phyloP scores from a whole-genome alignment of 352 stramenopile genomes.

The Halophytophthora polymorphica region DNA sequence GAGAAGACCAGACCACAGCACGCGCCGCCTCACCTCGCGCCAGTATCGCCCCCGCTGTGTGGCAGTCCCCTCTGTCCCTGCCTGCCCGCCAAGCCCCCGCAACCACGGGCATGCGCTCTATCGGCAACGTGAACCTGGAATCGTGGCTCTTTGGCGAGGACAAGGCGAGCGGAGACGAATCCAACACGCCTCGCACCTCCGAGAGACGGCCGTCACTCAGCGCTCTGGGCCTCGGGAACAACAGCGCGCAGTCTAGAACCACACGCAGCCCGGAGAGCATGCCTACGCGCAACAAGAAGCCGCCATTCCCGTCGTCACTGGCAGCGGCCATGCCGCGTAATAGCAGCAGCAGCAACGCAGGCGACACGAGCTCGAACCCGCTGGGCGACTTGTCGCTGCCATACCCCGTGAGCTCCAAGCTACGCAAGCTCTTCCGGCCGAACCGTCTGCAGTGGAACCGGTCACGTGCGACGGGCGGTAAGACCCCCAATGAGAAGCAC shows the following conservation, averaged over 20 bases:
- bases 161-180: constrained; percentile 20
- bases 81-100: background rate
- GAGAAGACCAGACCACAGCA: background rate
- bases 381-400: constrained; percentile 31
- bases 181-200: background rate
- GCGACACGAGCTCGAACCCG: constrained; percentile 1
- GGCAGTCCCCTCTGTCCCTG: background rate
- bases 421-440: constrained; percentile 71
- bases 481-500: constrained; percentile 33
- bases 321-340: too few relatives aligned
- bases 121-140: constrained; percentile 66
- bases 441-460: constrained; percentile 63
- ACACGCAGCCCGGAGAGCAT: too few relatives aligned
- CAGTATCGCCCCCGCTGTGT: too few relatives aligned
- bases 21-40: too few relatives aligned
- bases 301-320: too few relatives aligned
- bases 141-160: constrained; percentile 84
- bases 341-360: constrained; percentile 1
- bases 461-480: background rate
- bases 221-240: constrained; percentile 3
- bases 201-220: background rate
- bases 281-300: too few relatives aligned
- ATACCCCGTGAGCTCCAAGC: constrained; percentile 73
- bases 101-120: constrained; percentile 35
- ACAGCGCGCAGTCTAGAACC: too few relatives aligned